Percentiles rank a stretch among this genome's conserved stretches.
phyloP scores from a whole-genome alignment of 441 rosid genomes.

The Arabidopsis hybrid region DNA sequence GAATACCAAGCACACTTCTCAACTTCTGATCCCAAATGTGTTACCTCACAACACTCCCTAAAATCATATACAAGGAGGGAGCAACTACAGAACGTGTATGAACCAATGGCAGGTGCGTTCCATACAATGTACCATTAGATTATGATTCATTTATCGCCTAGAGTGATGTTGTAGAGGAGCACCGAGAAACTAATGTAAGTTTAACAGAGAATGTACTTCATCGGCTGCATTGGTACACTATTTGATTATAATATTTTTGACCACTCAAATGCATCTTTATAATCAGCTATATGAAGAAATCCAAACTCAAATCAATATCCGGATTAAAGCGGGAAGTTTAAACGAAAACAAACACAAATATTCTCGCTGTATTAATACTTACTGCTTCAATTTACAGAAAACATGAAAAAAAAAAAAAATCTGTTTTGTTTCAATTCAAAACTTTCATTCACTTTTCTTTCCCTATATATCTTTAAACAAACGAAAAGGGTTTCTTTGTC shows the following conservation, averaged over 20 bases:
- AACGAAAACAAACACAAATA: slow-evolving; percentile 6
- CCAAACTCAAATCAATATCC: neutral
- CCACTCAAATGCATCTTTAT: slow-evolving; percentile 19
- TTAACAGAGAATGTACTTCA: slow-evolving; percentile 24
- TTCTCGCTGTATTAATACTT: slow-evolving; percentile 35
- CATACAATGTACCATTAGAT: slow-evolving; percentile 37
- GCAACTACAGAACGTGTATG: slow-evolving; percentile 34
- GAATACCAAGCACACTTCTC: slow-evolving; percentile 12
- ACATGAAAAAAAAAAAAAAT: slow-evolving; percentile 9
- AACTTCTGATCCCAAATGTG: slow-evolving; percentile 24
- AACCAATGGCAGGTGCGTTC: slow-evolving; percentile 40
- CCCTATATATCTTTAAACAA: slow-evolving; percentile 31
- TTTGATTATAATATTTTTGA: slow-evolving; percentile 32
- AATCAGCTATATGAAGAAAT: neutral
- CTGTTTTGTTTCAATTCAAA: slow-evolving; percentile 34
- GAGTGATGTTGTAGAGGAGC: slow-evolving; percentile 37
- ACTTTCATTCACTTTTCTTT: slow-evolving; percentile 12
- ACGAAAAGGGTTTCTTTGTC: neutral
- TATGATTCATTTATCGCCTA: slow-evolving; percentile 34
- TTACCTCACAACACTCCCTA: slow-evolving; percentile 9
- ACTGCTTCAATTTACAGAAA: slow-evolving; percentile 44
- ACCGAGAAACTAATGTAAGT: slow-evolving; percentile 33
- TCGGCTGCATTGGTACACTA: slow-evolving; percentile 37
- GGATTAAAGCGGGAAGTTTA: neutral
- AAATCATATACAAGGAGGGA: slow-evolving; percentile 29